Conservation (phyloP, 1,284 basidiomycete genomes). For the Fistulinella cinereoalba region DNA sequence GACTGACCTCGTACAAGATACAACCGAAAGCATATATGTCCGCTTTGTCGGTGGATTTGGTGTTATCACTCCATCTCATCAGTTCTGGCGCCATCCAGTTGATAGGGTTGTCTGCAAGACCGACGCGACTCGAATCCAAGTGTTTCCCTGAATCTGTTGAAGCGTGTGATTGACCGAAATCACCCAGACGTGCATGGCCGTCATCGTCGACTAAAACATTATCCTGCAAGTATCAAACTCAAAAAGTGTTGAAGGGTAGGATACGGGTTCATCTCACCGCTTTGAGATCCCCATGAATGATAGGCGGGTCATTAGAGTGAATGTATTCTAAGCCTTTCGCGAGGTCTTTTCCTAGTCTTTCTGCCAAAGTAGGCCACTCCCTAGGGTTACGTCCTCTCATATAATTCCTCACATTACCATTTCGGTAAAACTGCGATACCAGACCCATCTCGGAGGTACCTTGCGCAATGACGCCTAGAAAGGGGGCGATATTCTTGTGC, state of each 20-base stretch:
- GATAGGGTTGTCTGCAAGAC: slow-evolving; percentile 12
- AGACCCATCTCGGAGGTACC: slow-evolving; percentile 25
- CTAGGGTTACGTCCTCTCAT: slow-evolving; percentile 18
- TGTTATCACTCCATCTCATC: slow-evolving; percentile 6
- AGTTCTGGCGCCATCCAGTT: slow-evolving; percentile 33
- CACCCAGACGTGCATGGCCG: slow-evolving; percentile 32
- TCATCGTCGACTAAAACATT: slow-evolving; percentile 33
- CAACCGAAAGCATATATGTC: slow-evolving; percentile 33
- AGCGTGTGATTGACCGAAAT: slow-evolving; percentile 36
- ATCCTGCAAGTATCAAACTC: slow-evolving; percentile 22
- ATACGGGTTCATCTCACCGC: slow-evolving; percentile 25
- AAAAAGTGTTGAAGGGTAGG: neutral
- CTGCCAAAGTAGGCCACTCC: slow-evolving; percentile 25
- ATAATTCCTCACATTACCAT: slow-evolving; percentile 33
- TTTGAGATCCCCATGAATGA: slow-evolving; percentile 41
- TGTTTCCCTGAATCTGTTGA: slow-evolving; percentile 24
- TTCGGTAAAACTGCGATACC: slow-evolving; percentile 38
- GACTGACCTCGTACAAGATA: slow-evolving; percentile 30
- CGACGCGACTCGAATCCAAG: slow-evolving; percentile 28
- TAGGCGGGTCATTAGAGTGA: slow-evolving; percentile 30
- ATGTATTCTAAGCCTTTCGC: slow-evolving; percentile 35
- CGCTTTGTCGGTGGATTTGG: slow-evolving; percentile 16
- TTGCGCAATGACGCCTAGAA: slow-evolving; percentile 23
- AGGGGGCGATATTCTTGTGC: slow-evolving; percentile 29
- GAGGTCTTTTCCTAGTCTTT: slow-evolving; percentile 25